Evolutionary conservation across 331 rosid species (phyloP).

Genomic region (Rhamnella rubrinervis): DNA sequence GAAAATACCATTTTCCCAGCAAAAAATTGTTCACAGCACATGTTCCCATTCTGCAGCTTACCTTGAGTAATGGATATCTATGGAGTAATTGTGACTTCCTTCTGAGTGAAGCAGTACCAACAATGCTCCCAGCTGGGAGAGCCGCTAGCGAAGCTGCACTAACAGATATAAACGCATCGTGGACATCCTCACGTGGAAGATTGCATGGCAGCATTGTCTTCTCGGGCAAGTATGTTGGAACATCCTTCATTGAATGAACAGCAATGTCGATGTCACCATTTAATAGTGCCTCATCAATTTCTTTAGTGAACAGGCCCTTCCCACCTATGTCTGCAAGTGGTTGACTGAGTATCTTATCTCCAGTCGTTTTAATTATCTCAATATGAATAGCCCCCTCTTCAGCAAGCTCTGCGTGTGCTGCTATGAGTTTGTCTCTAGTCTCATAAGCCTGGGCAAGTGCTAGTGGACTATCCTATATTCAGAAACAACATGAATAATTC

Average conservation of each 20-base stretch:
- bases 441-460: conserved; percentile 93
- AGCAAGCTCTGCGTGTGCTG: conserved; percentile 66
- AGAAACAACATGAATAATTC: conserved; percentile 35
- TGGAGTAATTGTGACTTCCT: conserved; percentile 85
- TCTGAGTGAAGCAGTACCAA: conserved; percentile 93
- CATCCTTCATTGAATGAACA: conserved; percentile 96
- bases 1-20: neutral
- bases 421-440: conserved; percentile 84
- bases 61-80: conserved; percentile 67
- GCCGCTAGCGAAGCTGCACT: conserved; percentile 67
- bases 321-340: conserved; percentile 94
- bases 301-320: conserved; percentile 92
- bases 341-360: conserved; percentile 78
- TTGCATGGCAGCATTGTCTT: conserved; percentile 78
- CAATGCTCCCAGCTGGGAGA: conserved; percentile 68
- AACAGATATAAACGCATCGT: conserved; percentile 84
- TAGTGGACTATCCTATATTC: conserved; percentile 81
- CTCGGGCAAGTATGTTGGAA: conserved; percentile 81
- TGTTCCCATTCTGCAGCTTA: conserved; percentile 28
- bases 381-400: conserved; percentile 91
- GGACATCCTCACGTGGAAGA: conserved; percentile 84
- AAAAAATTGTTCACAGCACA: no score
- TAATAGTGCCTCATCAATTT: conserved; percentile 85
- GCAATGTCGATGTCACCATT: conserved; percentile 79
- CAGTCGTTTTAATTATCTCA: conserved; percentile 79